Conservation (phyloP, 169 alveolate species). For the Babesia microti region DNA sequence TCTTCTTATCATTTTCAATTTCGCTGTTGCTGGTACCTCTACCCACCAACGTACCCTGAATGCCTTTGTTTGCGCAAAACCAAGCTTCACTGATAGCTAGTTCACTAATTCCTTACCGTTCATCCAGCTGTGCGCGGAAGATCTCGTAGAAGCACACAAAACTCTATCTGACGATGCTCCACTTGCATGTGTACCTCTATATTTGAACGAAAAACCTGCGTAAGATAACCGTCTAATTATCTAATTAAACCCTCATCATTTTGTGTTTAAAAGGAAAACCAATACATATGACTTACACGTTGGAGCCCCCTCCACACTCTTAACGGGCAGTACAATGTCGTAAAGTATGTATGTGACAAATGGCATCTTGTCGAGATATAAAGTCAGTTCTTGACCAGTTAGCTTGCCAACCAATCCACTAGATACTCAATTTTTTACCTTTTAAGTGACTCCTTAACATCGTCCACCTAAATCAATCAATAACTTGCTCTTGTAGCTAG, state of each 20-base stretch:
- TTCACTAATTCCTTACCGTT: constrained; percentile 12
- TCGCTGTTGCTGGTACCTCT: constrained; percentile 1
- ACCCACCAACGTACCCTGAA: constrained; percentile 21
- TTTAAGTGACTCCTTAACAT: constrained; percentile 26
- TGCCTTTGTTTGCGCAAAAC: constrained; percentile 37
- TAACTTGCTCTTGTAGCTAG: constrained; percentile 20
- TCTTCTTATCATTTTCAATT: constrained; percentile 1
- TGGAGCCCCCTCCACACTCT: constrained; percentile 32
- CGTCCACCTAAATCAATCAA: no score
- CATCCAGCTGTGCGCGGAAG: constrained; percentile 41
- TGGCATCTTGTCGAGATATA: constrained; percentile 27
- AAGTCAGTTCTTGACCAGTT: constrained; percentile 28
- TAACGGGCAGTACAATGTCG: constrained; percentile 33
- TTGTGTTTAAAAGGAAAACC: no score
- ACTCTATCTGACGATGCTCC: constrained; percentile 38
- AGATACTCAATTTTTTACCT: no score
- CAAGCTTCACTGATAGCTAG: constrained; percentile 40
- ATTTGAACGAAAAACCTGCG: constrained; percentile 29
- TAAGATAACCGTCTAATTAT: no score
- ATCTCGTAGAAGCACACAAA: constrained; percentile 28
- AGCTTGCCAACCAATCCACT: constrained; percentile 43
- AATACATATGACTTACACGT: no score
- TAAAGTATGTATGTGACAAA: constrained; percentile 23
- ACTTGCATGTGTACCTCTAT: no score
- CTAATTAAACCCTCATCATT: no score